Conservation (phyloP, 2,329 filamentous ascomycete genomes). For the Botrytis fragariae region DNA sequence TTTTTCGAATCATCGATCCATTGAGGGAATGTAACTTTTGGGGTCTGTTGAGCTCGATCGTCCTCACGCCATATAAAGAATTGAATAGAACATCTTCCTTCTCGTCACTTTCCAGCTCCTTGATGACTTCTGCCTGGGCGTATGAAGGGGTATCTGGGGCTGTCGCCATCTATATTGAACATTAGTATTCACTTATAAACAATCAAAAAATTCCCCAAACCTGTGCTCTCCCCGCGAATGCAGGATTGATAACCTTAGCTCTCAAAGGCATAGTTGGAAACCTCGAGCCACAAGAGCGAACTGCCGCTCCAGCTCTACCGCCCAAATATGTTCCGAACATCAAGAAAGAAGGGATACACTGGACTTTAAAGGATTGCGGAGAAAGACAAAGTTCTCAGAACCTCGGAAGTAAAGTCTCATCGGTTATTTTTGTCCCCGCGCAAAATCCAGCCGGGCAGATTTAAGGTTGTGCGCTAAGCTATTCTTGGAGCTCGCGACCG, state of each 20-base stretch:
- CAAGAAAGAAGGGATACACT: conserved; percentile 38
- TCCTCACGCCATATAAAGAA: conserved; percentile 83
- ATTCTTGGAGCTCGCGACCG: conserved; percentile 22
- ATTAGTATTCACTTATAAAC: conserved; percentile 26
- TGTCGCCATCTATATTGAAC: conserved; percentile 43
- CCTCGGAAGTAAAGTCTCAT: conserved; percentile 18
- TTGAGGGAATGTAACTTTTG: conserved; percentile 90
- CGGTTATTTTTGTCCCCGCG: conserved; percentile 22
- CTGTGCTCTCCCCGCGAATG: conserved; percentile 51
- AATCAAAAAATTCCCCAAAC: conserved; percentile 41
- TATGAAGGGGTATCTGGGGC: conserved; percentile 17
- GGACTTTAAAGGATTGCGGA: conserved; percentile 24
- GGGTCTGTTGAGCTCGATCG: conserved; percentile 90
- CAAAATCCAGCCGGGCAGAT: conserved; percentile 16
- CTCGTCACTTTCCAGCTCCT: conserved; percentile 57
- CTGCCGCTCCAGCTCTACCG: conserved; percentile 53
- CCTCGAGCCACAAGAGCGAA: conserved; percentile 43
- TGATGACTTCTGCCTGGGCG: conserved; percentile 32
- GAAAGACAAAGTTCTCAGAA: conserved; percentile 19
- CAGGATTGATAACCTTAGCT: conserved; percentile 67
- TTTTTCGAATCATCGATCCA: conserved; percentile 93
- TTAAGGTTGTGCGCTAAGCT: conserved; percentile 30
- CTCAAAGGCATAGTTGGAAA: conserved; percentile 70
- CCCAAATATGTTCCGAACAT: conserved; percentile 59
- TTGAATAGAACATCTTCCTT: conserved; percentile 91